Base-by-base conservation (phyloP, 1,284 basidiomycete species). In the Cryptococcus sp. region DNA sequence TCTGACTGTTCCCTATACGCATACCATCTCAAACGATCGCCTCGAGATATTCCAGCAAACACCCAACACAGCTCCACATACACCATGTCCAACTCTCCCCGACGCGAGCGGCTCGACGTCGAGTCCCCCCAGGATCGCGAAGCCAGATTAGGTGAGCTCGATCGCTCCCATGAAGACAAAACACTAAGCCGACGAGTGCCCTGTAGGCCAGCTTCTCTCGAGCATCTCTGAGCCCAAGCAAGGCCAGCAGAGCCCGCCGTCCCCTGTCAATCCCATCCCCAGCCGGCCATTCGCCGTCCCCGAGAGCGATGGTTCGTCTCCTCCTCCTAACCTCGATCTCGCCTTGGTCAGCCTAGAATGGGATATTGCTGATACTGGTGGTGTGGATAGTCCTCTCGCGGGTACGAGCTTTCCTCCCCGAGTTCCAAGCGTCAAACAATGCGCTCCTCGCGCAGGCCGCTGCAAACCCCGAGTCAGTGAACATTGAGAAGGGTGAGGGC, bases 391-490 rank as follows among this genome's bases (percentile, higher is more conserved):
- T 62, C 0, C 60, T 76, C 1, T 63, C 70, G 15, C 60, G 72
- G 37, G 73, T 61, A 0, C 62, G 65, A 52, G 67, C 66, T 9
- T 76, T 76, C 61, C 62, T 76, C 12, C 72, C 73, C 1, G 53
- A 66, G 20, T 46, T 76, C 15, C 63, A 66, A 13, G 54, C 56
- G 4, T 67, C 68, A 15, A 76, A 73, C 46, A 63, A 60, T 11
- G 60, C 61, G 9, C 55, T 76, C n/a, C 53, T 68, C 4, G 50
- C 52, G 3, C 61, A 60, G n/a, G 61, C 62, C 4, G 53, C 42
- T 6, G 44, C 53, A 42, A 61, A 69, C 48, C 70, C 68, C 3
- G 54, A 59, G 7, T 56, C 57, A 16, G 71, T 72, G 12, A 57
- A 66, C 50, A 67, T 74, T 3, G 72, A 73, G 49, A 64, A 68